Base-by-base conservation (phyloP, 2,329 filamentous ascomycete species). In the Sclerotinia minor region DNA sequence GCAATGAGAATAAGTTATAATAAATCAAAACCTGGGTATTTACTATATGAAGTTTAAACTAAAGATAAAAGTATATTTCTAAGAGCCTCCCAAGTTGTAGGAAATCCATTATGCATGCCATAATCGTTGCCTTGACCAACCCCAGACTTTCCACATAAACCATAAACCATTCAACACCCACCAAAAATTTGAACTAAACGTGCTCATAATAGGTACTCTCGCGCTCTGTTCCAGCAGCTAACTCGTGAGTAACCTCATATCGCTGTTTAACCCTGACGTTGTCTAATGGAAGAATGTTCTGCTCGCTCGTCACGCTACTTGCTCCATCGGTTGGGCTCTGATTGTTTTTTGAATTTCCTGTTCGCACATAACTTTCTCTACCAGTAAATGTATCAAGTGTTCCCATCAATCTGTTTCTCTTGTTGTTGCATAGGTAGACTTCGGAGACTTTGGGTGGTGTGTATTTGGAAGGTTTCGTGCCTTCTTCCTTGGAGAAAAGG, bases 231-330 rank as follows among this genome's bases (percentile, higher is more conserved):
- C 26, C 32, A 3, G 29, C 21, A 9, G 52, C 52, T 2, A 54
- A 29, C 52, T 54, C 52, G 21, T 54, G 52, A 35, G 52, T 54
- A 21, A 54, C 52, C 52, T 54, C 52, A 21, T 54, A 54, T 54
- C 52, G 52, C 5, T 54, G 52, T 29, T 54, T 54, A 29, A 54
- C 52, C 8, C 52, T 54, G 17, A 54, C 52, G 35, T 54, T 35
- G 21, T 54, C 52, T 26, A 54, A 35, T 54, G 52, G 52, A 54
- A 54, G 52, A 54, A 54, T 54, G 9, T 35, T 54, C 32, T 54
- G 52, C 9, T 54, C 52, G 52, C 52, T 54, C 21, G 52, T 54
- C n/a, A 54, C 52, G 35, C 52, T 54, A 19, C 52, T 54, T 54
- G 26, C 52, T 35, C 52, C 52, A 35, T 54, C 52, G 17, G 52